Conservation (phyloP, 208 protist genomes). For the Crithidia fasciculata region DNA sequence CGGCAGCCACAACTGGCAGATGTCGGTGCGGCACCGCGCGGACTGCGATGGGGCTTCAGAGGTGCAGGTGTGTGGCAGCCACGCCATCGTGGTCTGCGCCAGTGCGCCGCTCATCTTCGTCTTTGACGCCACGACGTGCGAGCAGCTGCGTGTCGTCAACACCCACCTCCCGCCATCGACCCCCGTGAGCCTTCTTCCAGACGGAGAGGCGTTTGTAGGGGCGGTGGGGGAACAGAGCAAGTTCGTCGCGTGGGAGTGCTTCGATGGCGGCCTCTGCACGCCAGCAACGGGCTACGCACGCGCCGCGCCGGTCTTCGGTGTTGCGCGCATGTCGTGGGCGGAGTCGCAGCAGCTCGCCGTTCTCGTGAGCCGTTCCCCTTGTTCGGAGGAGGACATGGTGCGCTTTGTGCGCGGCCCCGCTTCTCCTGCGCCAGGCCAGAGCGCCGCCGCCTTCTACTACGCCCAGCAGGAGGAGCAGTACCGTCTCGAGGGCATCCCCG, state of each 20-base stretch:
- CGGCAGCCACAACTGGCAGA: constrained; percentile 47
- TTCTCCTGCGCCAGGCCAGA: constrained; percentile 11
- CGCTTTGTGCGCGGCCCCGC: constrained; percentile 20
- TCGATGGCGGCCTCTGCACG: constrained; percentile 65
- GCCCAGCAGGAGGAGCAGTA: constrained; percentile 24
- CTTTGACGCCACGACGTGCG: constrained; percentile 57
- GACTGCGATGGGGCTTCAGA: constrained; percentile 54
- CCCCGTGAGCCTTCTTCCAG: constrained; percentile 55
- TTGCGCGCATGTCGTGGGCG: constrained; percentile 62
- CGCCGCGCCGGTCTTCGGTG: constrained; percentile 40
- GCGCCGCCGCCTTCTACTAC: constrained; percentile 14
- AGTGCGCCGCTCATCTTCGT: constrained; percentile 59
- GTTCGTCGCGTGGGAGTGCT: constrained; percentile 68
- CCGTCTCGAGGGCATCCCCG: constrained; percentile 25
- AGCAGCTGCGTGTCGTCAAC: constrained; percentile 56
- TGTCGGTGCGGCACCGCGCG: constrained; percentile 55
- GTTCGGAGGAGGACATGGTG: constrained; percentile 26
- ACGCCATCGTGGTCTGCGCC: constrained; percentile 63
- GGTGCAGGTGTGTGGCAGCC: constrained; percentile 51
- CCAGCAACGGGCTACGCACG: constrained; percentile 41
- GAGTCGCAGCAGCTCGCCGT: constrained; percentile 59
- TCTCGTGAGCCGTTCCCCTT: constrained; percentile 49
- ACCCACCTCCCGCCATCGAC: constrained; percentile 43
- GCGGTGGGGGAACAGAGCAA: constrained; percentile 35
- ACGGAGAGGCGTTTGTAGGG: constrained; percentile 73